Evolutionary conservation across 768 basidiomycete genomes (phyloP).

Genomic region (Favolaschia claudopus): DNA sequence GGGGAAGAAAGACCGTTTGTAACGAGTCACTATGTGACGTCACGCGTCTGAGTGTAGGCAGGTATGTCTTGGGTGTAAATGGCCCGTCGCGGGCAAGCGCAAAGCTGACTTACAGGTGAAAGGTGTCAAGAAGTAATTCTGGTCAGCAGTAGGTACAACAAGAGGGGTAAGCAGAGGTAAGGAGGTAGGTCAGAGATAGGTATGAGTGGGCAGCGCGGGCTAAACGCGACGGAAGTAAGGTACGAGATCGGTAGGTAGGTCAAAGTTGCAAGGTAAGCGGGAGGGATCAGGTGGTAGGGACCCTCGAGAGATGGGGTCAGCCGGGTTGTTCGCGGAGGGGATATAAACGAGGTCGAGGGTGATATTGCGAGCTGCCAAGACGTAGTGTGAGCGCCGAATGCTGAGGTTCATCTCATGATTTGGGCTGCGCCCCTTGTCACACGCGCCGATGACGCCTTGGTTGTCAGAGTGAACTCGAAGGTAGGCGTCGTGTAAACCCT

Average conservation of each 20-base stretch:
- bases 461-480: constrained; percentile 37
- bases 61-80: too few relatives aligned
- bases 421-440: constrained; percentile 28
- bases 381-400: constrained; percentile 18
- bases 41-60: too few relatives aligned
- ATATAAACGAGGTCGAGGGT: constrained; percentile 25
- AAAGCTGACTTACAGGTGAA: too few relatives aligned
- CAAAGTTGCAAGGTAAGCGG: neutral
- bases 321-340: constrained; percentile 29
- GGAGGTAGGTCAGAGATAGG: neutral
- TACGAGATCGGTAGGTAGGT: neutral
- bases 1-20: too few relatives aligned
- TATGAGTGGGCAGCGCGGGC: too few relatives aligned
- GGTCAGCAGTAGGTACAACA: neutral
- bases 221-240: neutral
- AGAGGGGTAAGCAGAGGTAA: neutral
- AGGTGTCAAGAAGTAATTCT: too few relatives aligned
- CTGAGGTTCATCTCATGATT: constrained; percentile 32
- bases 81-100: too few relatives aligned
- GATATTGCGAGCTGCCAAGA: constrained; percentile 18
- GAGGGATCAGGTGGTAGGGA: neutral
- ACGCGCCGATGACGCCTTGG: constrained; percentile 37
- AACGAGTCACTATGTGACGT: too few relatives aligned
- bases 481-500: constrained; percentile 6
- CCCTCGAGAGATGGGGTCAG: constrained; percentile 36